Base-by-base conservation (phyloP, 352 stramenopile species). In the Phytophthora cajani region DNA sequence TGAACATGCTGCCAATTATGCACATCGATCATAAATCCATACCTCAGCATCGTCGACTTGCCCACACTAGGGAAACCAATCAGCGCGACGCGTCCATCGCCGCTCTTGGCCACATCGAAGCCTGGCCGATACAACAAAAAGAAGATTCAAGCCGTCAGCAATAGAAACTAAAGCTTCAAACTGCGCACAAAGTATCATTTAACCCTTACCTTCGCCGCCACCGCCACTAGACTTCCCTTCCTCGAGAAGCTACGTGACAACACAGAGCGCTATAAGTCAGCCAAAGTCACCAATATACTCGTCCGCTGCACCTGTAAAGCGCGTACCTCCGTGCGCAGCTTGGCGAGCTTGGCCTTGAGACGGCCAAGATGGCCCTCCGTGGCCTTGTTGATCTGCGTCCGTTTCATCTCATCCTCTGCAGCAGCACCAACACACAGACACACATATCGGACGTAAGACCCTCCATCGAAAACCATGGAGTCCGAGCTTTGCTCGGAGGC, bases 301-400 rank as follows among this genome's bases (percentile, higher is more conserved):
- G 2, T 1, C 30, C 17, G 14, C 21, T 12, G 32, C 19, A n/a
- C 27, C 46, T 21, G 32, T 10, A 25, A 5, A 19, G 1, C 6
- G 23, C 17, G 23, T 50, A 95, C 85, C 79, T 99, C 97, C n/a
- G 94, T 97, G 53, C 98, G 96, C 33, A 99, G 80, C 82, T 99
- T 99, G 38, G 98, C 97, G 36, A 99, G 85, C 84, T 99, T 99
- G 38, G 98, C 98, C 80, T 99, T 99, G 32, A 99, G 80, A 50
- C 90, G 87, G 9, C 97, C 96, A 30, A 99, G 83, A 73, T 97
- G 91, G 6, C 80, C 76, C 70, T 96, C 91, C 5, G 89, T 97
- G 50, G 95, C 96, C 84, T 99, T 99, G 78, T 99, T 99, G 77
- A 99, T 99, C 84, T 99, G 97, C 55, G 97, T 99, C 73, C 96